Base-by-base conservation (phyloP, 2,329 filamentous ascomycete genomes). In the Fonsecaea monophora region DNA sequence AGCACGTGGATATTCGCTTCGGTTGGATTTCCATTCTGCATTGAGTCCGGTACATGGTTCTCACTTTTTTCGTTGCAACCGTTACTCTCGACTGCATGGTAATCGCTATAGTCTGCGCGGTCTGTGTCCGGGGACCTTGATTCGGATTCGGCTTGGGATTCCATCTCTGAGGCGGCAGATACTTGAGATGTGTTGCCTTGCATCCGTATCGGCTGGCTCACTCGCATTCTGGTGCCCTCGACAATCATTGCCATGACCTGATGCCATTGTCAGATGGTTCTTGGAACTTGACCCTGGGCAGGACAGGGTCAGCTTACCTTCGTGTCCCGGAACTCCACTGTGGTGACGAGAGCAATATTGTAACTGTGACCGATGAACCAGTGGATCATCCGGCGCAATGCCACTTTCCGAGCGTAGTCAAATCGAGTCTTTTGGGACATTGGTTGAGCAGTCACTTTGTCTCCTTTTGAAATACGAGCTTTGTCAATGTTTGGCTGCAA, bases 191-290 rank as follows among this genome's bases (percentile, higher is more conserved):
- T 12, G 18, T 50, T 25, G 18, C 21, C 13, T 50, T 50, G 45
- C 4, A 9, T 13, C 5, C 10, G 18, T 8, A 8, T 10, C 18
- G 25, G 45, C 45, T 25, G 45, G 18, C 4, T 50, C 10, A 50
- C 10, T 12, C 45, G 45, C 21, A 25, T 25, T 50, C 45, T 50
- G 18, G 45, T 25, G 45, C 45, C 45, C 25, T 50, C 45, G 18
- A 50, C 18, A 25, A 50, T 50, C 45, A 50, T 50, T 50, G 45
- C 45, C 45, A 50, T 50, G 18, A 50, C 45, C 45, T 50, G 18
- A 3, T 21, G 21, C 3, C 18, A 12, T 50, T 25, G 45, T 50
- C 18, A 50, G 45, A 50, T 50, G 10, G 30, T 25, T 50, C 18
- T 50, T 12, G 45, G 15, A 12, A 25, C 21, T 8, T 50, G 15